These are phyloP conservation scores for Arthrinium phaeospermum DNA, from an alignment of 2,329 filamentous ascomycete genomes.

Conservation along the genomic window DNA sequence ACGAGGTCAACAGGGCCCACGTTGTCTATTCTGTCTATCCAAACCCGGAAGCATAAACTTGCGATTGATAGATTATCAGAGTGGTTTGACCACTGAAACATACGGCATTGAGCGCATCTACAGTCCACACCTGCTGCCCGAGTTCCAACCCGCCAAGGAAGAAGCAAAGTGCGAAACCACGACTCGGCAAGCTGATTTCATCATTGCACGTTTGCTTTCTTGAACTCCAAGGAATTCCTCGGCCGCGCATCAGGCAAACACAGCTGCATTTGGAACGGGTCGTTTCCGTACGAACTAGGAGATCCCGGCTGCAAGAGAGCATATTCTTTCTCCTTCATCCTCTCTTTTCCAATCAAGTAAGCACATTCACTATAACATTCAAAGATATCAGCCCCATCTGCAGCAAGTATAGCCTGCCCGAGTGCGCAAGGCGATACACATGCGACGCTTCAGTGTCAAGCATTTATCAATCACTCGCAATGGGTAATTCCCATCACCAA, in stretches of 20 bases:
- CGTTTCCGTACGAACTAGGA: conserved; percentile 7
- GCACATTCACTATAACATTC: conserved; percentile 4
- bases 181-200: conserved; percentile 15
- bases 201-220: conserved; percentile 6
- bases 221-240: not conserved
- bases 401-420: conserved; percentile 6
- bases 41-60: not conserved
- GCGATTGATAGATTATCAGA: conserved; percentile 7
- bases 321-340: not conserved
- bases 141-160: conserved; percentile 1
- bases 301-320: conserved; percentile 1
- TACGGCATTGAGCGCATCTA: conserved; percentile 2
- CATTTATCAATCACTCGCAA: not conserved
- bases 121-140: not conserved
- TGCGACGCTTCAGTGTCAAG: not conserved
- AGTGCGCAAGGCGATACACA: not conserved
- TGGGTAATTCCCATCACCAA: not conserved
- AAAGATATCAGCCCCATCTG: not conserved
- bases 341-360: conserved; percentile 5
- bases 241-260: conserved; percentile 8
- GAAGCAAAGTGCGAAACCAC: conserved; percentile 10
- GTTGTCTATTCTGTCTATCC: not conserved
- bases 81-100: not conserved
- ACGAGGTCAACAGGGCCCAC: conserved; percentile 9
- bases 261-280: conserved; percentile 12